Base-by-base conservation (phyloP, 2,329 filamentous ascomycete genomes). In the Fusarium ambrosium region DNA sequence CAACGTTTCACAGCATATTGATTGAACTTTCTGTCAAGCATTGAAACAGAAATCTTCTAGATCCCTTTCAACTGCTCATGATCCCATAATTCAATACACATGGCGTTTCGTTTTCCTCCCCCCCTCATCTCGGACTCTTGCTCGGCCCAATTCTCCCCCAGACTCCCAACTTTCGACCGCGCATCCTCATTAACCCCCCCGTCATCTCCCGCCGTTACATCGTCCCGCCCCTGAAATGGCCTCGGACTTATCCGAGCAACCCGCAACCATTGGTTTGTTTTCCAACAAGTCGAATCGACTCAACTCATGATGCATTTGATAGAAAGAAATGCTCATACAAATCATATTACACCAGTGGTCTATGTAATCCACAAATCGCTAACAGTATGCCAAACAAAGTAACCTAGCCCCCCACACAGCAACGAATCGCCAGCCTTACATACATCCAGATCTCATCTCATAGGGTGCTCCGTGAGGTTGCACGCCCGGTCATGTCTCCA, bases 71-170 rank as follows among this genome's bases (percentile, higher is more conserved):
- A 69, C 27, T 45, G 27, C 29, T 29, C 32, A 34, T 34, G 32
- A 34, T 34, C 32, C 32, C 13, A 34, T 6, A 6, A 34, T 14
- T 34, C 32, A 34, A 34, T 34, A 24, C 51, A 67, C 65, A 71
- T 74, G 61, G 62, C 64, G 51, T 62, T 70, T 62, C 56, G 34
- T 66, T 66, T 63, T 64, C 64, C 64, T 51, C 56, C 68, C 75
- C 75, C 73, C 68, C 73, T 68, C 75, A 76, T 74, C 69, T 72
- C 77, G 70, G 72, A 55, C 72, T 43, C 64, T 66, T 66, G 70
- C 64, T 74, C 70, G 72, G 72, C 62, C 66, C 58, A 73, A 74
- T 45, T 34, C 66, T 66, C 68, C 71, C 48, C 68, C 67, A 68
- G 73, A 63, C 64, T 64, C 70, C 24, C 29, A 32, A 64, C 62